Base-by-base conservation (phyloP, 2,329 filamentous ascomycete genomes). In the Nemania sp. region DNA sequence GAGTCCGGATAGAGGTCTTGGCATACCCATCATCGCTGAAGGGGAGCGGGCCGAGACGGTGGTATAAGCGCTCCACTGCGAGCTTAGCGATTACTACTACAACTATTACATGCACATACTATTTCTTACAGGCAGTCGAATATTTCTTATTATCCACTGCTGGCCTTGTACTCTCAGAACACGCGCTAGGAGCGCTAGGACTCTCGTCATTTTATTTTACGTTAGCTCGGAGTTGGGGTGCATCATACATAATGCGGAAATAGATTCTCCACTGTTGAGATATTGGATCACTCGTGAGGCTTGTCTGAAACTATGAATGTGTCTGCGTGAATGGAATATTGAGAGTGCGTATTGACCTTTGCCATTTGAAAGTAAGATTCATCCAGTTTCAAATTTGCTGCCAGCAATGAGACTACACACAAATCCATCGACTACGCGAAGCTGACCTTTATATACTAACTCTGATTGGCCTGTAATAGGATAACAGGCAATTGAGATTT, bases 1-100 rank as follows among this genome's bases (percentile, higher is more conserved):
- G 70, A 96, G 91, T 69, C 94, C 94, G 0, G 92, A 96, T 65
- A 82, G 94, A 30, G 92, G 93, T 2, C 77, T 97, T 47, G 86
- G 86, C 15, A 83, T 96, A 34, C 88, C 94, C 2, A 82, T 99
- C 52, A 89, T 99, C 64, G 92, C 91, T 0, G 86, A 90, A 65
- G 90, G 89, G 41, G 94, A 97, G 77, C 79, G 80, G 43, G 80
- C 88, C 0, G 91, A 95, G 75, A 85, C 82, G 24, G 86, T 89
- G 46, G 90, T 92, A 59, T 93, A 79, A 40, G 52, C 17, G 33
- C 30, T 31, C 51, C 12, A 42, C 22, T 7, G 19, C 17, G 5
- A 22, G n/a, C n/a, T n/a, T 40, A 23, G 36, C 33, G 36, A 48
- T 14, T 26, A 48, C 42, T 23, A 22, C 15, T 41, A 4, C 23